These are phyloP conservation scores for Edaphochlamys debaryana DNA, from an alignment of 139 green algal species.

Conservation along the genomic window DNA sequence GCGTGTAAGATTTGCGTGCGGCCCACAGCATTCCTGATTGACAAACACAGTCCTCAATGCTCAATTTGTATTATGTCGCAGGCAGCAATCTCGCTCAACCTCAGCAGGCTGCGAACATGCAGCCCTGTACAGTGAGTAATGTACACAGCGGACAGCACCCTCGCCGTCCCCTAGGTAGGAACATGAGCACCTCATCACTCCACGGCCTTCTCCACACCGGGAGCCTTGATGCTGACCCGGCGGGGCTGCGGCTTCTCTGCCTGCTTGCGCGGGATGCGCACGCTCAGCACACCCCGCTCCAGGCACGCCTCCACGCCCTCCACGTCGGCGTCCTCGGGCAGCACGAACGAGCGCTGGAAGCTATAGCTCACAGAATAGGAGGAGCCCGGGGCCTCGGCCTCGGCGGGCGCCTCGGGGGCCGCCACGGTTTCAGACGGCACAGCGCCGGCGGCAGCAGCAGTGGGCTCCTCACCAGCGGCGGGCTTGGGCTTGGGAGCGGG, in stretches of 20 bases:
- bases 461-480: too few species aligned
- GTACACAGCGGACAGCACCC: too few species aligned
- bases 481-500: background rate
- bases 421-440: background rate
- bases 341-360: slow-evolving; percentile 10
- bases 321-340: slow-evolving; percentile 28
- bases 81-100: too few species aligned
- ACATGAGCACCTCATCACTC: too few species aligned
- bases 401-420: background rate
- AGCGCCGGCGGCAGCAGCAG: background rate
- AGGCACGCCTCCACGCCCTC: slow-evolving; percentile 10
- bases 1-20: too few species aligned
- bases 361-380: background rate
- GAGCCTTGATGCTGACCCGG: background rate
- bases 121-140: too few species aligned
- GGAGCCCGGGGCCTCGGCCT: background rate
- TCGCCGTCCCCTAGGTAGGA: too few species aligned
- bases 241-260: background rate
- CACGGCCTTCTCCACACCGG: too few species aligned
- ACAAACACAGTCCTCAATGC: too few species aligned
- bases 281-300: slow-evolving; percentile 11
- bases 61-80: too few species aligned
- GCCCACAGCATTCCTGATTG: too few species aligned
- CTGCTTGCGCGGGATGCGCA: background rate
- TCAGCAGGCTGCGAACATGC: too few species aligned